Conservation (phyloP, 495 filamentous ascomycete genomes). For the Penicillium salamii region DNA sequence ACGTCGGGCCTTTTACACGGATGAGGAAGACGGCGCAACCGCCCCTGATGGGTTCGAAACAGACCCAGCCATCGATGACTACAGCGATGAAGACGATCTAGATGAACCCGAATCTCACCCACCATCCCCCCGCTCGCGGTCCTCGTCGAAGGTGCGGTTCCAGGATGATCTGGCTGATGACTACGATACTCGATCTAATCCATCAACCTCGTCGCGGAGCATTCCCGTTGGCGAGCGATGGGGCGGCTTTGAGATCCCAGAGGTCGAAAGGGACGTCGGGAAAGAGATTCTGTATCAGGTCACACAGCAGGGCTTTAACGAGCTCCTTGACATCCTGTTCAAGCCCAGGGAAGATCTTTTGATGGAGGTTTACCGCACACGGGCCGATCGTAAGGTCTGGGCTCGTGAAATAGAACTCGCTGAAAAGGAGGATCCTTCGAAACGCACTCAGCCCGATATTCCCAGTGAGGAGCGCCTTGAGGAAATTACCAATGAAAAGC, state of each 20-base stretch:
- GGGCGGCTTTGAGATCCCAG: slow-evolving; percentile 79
- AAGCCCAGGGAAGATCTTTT: slow-evolving; percentile 74
- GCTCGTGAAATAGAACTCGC: slow-evolving; percentile 49
- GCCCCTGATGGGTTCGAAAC: slow-evolving; percentile 63
- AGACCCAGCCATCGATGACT: slow-evolving; percentile 54
- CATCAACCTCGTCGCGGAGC: slow-evolving; percentile 75
- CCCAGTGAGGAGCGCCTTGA: slow-evolving; percentile 26
- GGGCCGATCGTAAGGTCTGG: slow-evolving; percentile 56
- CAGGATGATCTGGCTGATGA: slow-evolving; percentile 67
- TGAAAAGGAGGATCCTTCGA: slow-evolving; percentile 28
- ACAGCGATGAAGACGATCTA: slow-evolving; percentile 28
- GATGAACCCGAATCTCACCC: slow-evolving; percentile 47
- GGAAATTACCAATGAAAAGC: slow-evolving; percentile 19
- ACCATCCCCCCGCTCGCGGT: slow-evolving; percentile 67
- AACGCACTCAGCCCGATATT: slow-evolving; percentile 10
- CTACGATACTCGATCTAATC: slow-evolving; percentile 71
- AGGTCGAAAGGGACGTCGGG: slow-evolving; percentile 76
- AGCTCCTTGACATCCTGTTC: slow-evolving; percentile 84
- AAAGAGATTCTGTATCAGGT: slow-evolving; percentile 89
- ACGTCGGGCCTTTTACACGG: slow-evolving; percentile 71
- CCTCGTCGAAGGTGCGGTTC: slow-evolving; percentile 82
- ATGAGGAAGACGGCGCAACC: slow-evolving; percentile 70
- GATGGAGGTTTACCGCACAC: slow-evolving; percentile 63
- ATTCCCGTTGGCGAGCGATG: slow-evolving; percentile 72
- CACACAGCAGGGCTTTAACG: slow-evolving; percentile 86